Evolutionary conservation across 257 asterid species (phyloP), one percentile per base, ranked within the genome.

Genomic region (Solanum phureja): DNA sequence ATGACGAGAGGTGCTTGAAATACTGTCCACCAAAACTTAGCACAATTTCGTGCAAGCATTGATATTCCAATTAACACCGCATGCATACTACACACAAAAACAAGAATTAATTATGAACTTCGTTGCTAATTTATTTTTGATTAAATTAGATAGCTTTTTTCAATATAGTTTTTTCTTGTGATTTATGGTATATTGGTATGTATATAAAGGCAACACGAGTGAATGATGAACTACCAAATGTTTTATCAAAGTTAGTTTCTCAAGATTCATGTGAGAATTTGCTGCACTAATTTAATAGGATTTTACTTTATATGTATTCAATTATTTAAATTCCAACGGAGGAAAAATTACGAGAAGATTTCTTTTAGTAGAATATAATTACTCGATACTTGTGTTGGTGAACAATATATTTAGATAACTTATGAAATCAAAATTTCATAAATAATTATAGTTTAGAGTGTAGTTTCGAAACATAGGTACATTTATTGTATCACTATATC

Each of bases 21-120:
- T 0, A 29, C 7, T 12, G 2, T 29, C 3, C 5, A 68, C 0
- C 23, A 29, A 68, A 29, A 68, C 4, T 68, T 68, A 9, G 0
- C 0, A 66, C 31, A 11, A 11, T 16, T 13, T 27, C 1, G 6
- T 66, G 0, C 0, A 66, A 66, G 16, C 35, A 68, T 14, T 3
- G 0, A 68, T 68, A 29, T 68, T 11, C 16, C 31, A 64, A n/a
- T 27, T 64, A n/a, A 64, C 72, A 64, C 72, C 31, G 7, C 7
- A 62, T 9, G 64, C 11, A 62, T 62, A 19, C 64, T 56, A 19
- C n/a, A 56, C 6, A 44, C 58, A 49, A 8, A 23, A 62, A 23
- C 0, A 3, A 1, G 0, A 7, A 56, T 49, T 5, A 18, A 18
- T 0, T 66, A 27, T 68, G 35, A 27, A 27, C 16, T 6, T 11